phyloP scores from a whole-genome alignment of 257 asterid species.

The Dorcoceras hygrometricum region DNA sequence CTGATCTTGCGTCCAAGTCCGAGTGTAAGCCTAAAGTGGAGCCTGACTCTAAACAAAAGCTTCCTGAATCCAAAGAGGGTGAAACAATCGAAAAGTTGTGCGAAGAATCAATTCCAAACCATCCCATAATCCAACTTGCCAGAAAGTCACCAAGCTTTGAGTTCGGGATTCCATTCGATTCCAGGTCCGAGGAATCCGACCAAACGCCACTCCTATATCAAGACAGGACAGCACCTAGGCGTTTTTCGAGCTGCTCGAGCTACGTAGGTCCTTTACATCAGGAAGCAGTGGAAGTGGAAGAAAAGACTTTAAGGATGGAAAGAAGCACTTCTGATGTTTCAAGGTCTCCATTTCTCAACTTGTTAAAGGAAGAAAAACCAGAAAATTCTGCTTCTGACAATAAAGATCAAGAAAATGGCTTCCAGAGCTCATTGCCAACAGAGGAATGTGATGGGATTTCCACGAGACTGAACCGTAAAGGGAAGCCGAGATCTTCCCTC shows the following conservation, averaged over 20 bases:
- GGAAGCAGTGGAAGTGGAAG: constrained; percentile 39
- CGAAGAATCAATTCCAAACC: constrained; percentile 29
- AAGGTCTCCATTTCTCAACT: constrained; percentile 29
- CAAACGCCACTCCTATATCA: constrained; percentile 62
- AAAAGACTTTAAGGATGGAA: constrained; percentile 66
- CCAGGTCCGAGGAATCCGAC: constrained; percentile 54
- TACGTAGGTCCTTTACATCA: constrained; percentile 31
- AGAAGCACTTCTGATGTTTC: constrained; percentile 50
- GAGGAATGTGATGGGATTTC: constrained; percentile 28
- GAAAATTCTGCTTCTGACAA: constrained; percentile 18
- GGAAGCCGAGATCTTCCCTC: constrained; percentile 56
- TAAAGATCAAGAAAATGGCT: constrained; percentile 21
- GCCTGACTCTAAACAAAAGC: not conserved
- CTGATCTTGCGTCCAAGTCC: constrained; percentile 15
- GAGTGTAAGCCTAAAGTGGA: constrained; percentile 17
- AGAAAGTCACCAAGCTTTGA: constrained; percentile 68
- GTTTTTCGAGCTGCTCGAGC: constrained; percentile 53
- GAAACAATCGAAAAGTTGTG: constrained; percentile 19
- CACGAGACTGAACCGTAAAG: constrained; percentile 31
- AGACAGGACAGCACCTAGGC: constrained; percentile 46
- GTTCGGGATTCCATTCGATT: constrained; percentile 42
- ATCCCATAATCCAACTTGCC: constrained; percentile 12
- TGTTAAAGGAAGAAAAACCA: constrained; percentile 21
- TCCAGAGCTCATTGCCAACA: constrained; percentile 24
- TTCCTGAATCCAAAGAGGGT: too few relatives aligned